These are phyloP conservation scores for Maudiozyma bulderi DNA, from an alignment of 805 yeast genomes.

Conservation along the genomic window DNA sequence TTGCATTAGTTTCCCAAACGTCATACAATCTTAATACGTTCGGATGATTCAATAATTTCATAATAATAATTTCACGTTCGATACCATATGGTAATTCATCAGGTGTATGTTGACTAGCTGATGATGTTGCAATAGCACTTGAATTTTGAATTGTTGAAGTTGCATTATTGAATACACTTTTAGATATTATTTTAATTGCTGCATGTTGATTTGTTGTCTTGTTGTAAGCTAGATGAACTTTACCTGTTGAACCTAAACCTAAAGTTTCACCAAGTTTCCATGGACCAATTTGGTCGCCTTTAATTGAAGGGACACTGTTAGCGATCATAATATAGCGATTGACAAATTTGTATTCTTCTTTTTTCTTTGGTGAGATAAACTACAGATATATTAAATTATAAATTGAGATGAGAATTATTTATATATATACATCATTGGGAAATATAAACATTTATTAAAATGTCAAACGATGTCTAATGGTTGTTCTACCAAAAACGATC, in stretches of 20 bases:
- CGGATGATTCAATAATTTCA: conserved; percentile 71
- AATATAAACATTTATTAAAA: too few species aligned
- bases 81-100: conserved; percentile 72
- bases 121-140: conserved; percentile 4
- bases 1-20: conserved; percentile 81
- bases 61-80: conserved; percentile 75
- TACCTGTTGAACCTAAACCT: conserved; percentile 94
- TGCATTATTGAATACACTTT: conserved; percentile 46
- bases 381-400: too few species aligned
- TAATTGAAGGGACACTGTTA: conserved; percentile 15
- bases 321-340: conserved; percentile 1
- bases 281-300: conserved; percentile 62
- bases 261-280: conserved; percentile 93
- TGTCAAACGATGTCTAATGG: too few species aligned
- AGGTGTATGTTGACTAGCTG: conserved; percentile 37
- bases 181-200: conserved; percentile 94
- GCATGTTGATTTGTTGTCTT: conserved; percentile 78
- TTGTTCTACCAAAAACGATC: too few species aligned
- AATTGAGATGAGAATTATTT: background rate
- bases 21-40: conserved; percentile 72
- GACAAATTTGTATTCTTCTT: background rate
- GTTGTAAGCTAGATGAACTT: conserved; percentile 88
- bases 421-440: background rate
- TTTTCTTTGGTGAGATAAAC: background rate
- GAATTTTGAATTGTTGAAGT: background rate